A percentile compares a stretch with the other conserved stretches of the same genome.
Evolutionary conservation across 1,284 basidiomycete genomes (phyloP).

Genomic region (Volvariella surrecta): DNA sequence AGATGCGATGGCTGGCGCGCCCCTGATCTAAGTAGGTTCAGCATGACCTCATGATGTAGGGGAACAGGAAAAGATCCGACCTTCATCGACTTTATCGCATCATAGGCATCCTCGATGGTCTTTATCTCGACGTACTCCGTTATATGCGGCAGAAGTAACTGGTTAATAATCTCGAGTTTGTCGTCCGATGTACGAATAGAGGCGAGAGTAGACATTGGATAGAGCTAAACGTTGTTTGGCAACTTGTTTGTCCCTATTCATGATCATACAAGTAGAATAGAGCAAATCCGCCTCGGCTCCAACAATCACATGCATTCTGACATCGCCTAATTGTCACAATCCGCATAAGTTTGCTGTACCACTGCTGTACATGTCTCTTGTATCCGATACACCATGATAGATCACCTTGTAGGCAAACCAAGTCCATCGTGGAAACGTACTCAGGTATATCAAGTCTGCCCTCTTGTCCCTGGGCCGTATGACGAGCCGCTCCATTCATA

Average conservation of each 20-base stretch:
- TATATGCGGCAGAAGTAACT: constrained; percentile 77
- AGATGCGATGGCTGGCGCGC: constrained; percentile 91
- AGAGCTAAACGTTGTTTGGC: not conserved
- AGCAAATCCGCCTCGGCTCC: not conserved
- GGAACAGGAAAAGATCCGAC: constrained; percentile 24
- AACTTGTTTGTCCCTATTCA: too few species aligned
- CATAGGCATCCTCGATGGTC: constrained; percentile 74
- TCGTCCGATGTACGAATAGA: constrained; percentile 62
- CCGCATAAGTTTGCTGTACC: not conserved
- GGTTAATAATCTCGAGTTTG: constrained; percentile 78
- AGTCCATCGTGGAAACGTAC: constrained; percentile 68
- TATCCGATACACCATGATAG: constrained; percentile 51
- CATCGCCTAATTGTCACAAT: not conserved
- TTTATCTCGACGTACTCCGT: constrained; percentile 67
- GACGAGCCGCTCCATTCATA: constrained; percentile 22
- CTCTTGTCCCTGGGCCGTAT: too few species aligned
- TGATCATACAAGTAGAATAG: not conserved
- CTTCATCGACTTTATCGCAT: constrained; percentile 92
- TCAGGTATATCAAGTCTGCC: too few species aligned
- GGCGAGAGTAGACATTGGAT: constrained; percentile 26
- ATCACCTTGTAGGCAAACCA: constrained; percentile 75
- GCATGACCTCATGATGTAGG: not conserved
- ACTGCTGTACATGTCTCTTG: constrained; percentile 1
- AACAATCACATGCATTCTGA: constrained; percentile 12
- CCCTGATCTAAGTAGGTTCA: constrained; percentile 58